Conservation (phyloP, 2,329 filamentous ascomycete genomes). For the Escovopsis sp. region DNA sequence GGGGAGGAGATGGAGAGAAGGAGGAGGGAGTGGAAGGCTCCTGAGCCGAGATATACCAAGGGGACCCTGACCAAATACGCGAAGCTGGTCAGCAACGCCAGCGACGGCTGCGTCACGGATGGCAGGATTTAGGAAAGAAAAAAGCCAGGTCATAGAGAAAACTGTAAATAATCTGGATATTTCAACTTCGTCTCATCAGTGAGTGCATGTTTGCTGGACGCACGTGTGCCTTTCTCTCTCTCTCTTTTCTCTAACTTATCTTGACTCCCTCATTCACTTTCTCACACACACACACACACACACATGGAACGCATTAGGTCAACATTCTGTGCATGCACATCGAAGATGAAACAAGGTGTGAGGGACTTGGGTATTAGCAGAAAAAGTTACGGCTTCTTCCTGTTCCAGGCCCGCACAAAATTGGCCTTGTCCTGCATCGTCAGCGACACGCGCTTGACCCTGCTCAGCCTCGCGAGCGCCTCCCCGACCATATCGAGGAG, state of each 20-base stretch:
- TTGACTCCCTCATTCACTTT: too few species aligned
- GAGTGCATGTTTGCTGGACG: too few species aligned
- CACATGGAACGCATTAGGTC: too few species aligned
- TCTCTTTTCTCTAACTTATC: too few species aligned
- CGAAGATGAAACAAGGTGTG: too few species aligned
- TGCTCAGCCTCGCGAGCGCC: slow-evolving; percentile 68
- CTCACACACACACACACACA: too few species aligned
- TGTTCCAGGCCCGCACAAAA: slow-evolving; percentile 57
- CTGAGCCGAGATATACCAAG: slow-evolving; percentile 39
- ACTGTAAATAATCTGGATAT: too few species aligned
- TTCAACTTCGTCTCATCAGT: too few species aligned
- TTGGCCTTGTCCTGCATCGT: slow-evolving; percentile 68
- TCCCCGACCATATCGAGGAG: slow-evolving; percentile 71
- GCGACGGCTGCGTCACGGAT: slow-evolving; percentile 43
- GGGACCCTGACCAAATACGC: slow-evolving; percentile 62
- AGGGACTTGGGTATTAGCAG: not conserved
- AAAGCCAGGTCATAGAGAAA: not conserved
- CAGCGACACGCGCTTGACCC: slow-evolving; percentile 78
- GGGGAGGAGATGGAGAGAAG: slow-evolving; percentile 47
- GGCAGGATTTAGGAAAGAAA: slow-evolving; percentile 11
- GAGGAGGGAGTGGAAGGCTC: slow-evolving; percentile 45
- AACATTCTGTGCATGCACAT: too few species aligned
- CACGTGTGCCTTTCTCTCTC: too few species aligned
- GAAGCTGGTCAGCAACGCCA: slow-evolving; percentile 39
- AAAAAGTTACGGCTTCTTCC: slow-evolving; percentile 18